phyloP scores from a whole-genome alignment of 352 stramenopile genomes.

The Labyrinthula sp. region DNA sequence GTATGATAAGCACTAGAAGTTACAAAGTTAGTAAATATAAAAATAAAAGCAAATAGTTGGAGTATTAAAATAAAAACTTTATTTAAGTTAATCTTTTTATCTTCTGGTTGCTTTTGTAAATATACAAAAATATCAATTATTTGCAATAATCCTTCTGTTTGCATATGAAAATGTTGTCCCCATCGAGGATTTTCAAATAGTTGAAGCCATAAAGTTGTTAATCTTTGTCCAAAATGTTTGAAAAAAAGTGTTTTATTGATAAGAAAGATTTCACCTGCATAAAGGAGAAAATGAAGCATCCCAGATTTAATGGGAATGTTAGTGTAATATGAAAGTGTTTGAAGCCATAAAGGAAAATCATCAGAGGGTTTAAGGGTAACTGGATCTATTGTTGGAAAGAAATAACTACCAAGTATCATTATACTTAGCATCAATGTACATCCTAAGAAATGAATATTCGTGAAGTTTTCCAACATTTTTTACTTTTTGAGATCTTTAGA shows the following conservation, averaged over 20 bases:
- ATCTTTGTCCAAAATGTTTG: slow-evolving; percentile 17
- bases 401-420: slow-evolving; percentile 1
- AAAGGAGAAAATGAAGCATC: slow-evolving; percentile 18
- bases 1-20: slow-evolving; percentile 23
- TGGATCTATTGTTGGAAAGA: slow-evolving; percentile 9
- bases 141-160: slow-evolving; percentile 13
- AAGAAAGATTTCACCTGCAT: slow-evolving; percentile 6
- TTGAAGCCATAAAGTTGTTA: slow-evolving; percentile 22
- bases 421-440: slow-evolving; percentile 5
- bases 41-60: not conserved
- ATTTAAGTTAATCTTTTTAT: not conserved
- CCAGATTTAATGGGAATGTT: slow-evolving; percentile 27
- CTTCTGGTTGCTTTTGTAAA: not conserved
- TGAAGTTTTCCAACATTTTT: too few relatives aligned
- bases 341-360: slow-evolving; percentile 3
- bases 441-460: slow-evolving; percentile 1
- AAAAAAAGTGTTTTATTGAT: slow-evolving; percentile 1
- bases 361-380: slow-evolving; percentile 20
- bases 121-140: slow-evolving; percentile 14
- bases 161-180: slow-evolving; percentile 29
- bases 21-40: slow-evolving; percentile 23
- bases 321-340: slow-evolving; percentile 20
- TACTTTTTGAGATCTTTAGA: too few relatives aligned
- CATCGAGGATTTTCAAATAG: slow-evolving; percentile 25
- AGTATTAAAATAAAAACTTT: not conserved